Percentiles rank a stretch among this genome's conserved stretches.
phyloP scores from a whole-genome alignment of 78 protist species.

The Dictyostelium purpureum region DNA sequence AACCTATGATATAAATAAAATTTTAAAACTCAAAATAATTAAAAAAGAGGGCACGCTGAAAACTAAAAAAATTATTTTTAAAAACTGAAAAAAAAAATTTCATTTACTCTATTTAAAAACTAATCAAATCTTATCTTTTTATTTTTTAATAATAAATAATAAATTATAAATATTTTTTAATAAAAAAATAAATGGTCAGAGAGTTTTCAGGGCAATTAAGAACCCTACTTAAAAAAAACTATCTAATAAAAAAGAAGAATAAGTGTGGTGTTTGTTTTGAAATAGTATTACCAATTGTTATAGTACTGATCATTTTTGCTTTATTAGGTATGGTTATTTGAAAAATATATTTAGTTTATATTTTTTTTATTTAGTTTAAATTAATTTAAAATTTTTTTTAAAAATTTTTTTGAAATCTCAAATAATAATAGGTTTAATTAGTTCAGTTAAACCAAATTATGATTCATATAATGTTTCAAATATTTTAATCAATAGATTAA shows the following conservation, averaged over 20 bases:
- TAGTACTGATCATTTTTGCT: conserved; percentile 4
- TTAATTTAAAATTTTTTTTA: background rate
- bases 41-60: too few relatives aligned
- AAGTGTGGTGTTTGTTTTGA: conserved; percentile 38
- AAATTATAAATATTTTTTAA: background rate
- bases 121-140: too few relatives aligned
- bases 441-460: conserved; percentile 14
- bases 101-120: too few relatives aligned
- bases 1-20: too few relatives aligned
- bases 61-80: too few relatives aligned
- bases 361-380: background rate
- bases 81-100: too few relatives aligned
- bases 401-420: too few relatives aligned
- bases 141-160: too few relatives aligned
- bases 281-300: conserved; percentile 29
- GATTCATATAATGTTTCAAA: background rate
- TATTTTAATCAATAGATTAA: background rate
- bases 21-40: too few relatives aligned
- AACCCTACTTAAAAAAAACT: conserved; percentile 24
- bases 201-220: conserved; percentile 19
- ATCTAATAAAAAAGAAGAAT: conserved; percentile 25
- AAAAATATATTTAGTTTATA: background rate
- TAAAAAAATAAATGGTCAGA: background rate
- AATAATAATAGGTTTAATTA: conserved; percentile 4
- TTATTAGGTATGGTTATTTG: conserved; percentile 23